Conservation (phyloP, 164 flowering plant genomes). For the Kingdonia uniflora region DNA sequence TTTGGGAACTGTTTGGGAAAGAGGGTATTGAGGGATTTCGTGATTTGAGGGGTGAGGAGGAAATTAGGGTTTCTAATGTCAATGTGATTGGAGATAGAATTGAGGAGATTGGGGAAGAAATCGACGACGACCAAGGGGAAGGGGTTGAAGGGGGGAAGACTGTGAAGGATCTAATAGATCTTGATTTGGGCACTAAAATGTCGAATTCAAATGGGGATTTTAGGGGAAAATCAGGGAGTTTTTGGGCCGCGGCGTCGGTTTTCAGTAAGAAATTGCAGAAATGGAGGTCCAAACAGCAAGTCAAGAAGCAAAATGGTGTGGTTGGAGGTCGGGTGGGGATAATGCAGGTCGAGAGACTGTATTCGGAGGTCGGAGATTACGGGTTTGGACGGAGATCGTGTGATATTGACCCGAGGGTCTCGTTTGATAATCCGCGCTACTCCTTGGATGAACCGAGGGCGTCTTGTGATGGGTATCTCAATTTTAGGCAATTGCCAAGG, state of each 20-base stretch:
- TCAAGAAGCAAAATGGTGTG: constrained; percentile 24
- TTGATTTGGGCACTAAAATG: constrained; percentile 39
- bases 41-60: background rate
- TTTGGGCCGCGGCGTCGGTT: constrained; percentile 74
- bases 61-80: constrained; percentile 15
- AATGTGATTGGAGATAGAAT: constrained; percentile 2
- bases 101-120: constrained; percentile 10
- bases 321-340: constrained; percentile 21
- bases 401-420: constrained; percentile 46
- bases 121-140: constrained; percentile 9
- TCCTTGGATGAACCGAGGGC: constrained; percentile 89
- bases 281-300: constrained; percentile 73
- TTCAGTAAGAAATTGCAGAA: constrained; percentile 75
- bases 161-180: constrained; percentile 88
- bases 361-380: constrained; percentile 80
- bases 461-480: constrained; percentile 89
- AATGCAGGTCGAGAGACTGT: constrained; percentile 42
- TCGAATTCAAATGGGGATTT: constrained; percentile 40
- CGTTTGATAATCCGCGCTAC: constrained; percentile 56
- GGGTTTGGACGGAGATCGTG: constrained; percentile 76
- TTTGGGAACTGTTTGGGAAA: constrained; percentile 44
- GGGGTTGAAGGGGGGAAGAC: constrained; percentile 15
- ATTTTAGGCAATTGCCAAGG: constrained; percentile 46
- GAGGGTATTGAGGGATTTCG: constrained; percentile 10
- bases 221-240: constrained; percentile 61